These are phyloP conservation scores for Termitomyces sp. DNA, from an alignment of 768 basidiomycete species.

Conservation along the genomic window DNA sequence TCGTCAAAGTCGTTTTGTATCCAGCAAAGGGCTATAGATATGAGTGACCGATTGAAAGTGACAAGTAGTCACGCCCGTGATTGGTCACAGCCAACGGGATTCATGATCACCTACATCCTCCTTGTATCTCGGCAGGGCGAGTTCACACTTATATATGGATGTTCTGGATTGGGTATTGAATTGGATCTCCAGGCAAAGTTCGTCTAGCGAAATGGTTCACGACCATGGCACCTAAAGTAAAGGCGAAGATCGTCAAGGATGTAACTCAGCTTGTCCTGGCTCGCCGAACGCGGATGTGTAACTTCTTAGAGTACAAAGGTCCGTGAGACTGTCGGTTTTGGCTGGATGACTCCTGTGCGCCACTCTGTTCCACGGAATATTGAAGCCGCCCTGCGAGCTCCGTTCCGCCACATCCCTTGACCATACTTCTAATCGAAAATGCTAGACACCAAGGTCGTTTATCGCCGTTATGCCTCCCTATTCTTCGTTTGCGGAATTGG, in stretches of 20 bases:
- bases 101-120: slow-evolving; percentile 96
- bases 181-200: slow-evolving; percentile 71
- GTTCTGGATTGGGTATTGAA: slow-evolving; percentile 7
- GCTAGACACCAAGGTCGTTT: slow-evolving; percentile 83
- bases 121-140: slow-evolving; percentile 94
- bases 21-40: background rate
- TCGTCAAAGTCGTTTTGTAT: background rate
- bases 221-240: slow-evolving; percentile 86
- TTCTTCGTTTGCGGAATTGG: slow-evolving; percentile 93
- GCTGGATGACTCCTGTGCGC: background rate
- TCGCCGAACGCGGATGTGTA: slow-evolving; percentile 95
- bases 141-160: slow-evolving; percentile 19
- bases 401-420: background rate
- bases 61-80: slow-evolving; percentile 9
- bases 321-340: slow-evolving; percentile 18
- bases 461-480: slow-evolving; percentile 91
- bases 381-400: slow-evolving; percentile 2
- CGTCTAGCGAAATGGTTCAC: slow-evolving; percentile 98
- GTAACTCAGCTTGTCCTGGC: slow-evolving; percentile 97
- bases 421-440: slow-evolving; percentile 27
- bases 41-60: background rate
- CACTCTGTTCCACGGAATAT: background rate
- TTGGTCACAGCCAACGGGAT: slow-evolving; percentile 6
- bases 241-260: slow-evolving; percentile 98
- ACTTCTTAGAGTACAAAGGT: slow-evolving; percentile 99